phyloP scores from a whole-genome alignment of 331 rosid genomes.

The Quercus tomentella region DNA sequence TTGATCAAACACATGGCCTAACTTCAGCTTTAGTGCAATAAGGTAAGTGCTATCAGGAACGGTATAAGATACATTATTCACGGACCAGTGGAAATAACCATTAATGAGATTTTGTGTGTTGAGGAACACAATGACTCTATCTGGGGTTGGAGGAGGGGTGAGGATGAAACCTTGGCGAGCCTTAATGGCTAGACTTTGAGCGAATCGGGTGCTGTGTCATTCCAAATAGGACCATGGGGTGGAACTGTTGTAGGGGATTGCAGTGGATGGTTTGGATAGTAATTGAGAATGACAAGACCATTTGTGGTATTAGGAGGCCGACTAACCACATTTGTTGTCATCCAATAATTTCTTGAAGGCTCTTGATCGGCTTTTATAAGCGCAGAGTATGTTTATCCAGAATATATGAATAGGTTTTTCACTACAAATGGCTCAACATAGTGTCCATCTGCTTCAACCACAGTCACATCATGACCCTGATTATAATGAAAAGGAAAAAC shows the following conservation, averaged over 20 bases:
- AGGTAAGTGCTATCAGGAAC: too few relatives aligned
- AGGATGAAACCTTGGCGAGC: too few relatives aligned
- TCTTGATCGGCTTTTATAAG: conserved; percentile 60
- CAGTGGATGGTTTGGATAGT: conserved; percentile 81
- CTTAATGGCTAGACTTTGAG: too few relatives aligned
- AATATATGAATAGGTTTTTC: conserved; percentile 61
- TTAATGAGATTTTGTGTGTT: too few relatives aligned
- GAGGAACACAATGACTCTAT: too few relatives aligned
- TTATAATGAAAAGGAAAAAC: too few relatives aligned
- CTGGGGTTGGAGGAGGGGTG: too few relatives aligned
- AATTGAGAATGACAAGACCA: conserved; percentile 60
- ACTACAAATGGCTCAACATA: conserved; percentile 78
- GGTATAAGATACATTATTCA: too few relatives aligned
- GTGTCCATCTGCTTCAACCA: conserved; percentile 85
- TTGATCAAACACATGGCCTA: too few relatives aligned
- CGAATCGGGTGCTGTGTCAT: conserved; percentile 31
- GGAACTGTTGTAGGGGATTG: conserved; percentile 46
- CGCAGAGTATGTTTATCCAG: conserved; percentile 88
- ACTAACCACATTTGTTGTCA: conserved; percentile 58
- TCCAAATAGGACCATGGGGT: conserved; percentile 61
- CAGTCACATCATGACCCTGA: conserved; percentile 91
- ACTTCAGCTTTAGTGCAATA: too few relatives aligned
- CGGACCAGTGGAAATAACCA: too few relatives aligned
- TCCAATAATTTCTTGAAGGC: conserved; percentile 80
- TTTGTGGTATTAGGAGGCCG: conserved; percentile 57